These are phyloP conservation scores for Peronospora belbahrii DNA, from an alignment of 352 stramenopile species.

Conservation along the genomic window DNA sequence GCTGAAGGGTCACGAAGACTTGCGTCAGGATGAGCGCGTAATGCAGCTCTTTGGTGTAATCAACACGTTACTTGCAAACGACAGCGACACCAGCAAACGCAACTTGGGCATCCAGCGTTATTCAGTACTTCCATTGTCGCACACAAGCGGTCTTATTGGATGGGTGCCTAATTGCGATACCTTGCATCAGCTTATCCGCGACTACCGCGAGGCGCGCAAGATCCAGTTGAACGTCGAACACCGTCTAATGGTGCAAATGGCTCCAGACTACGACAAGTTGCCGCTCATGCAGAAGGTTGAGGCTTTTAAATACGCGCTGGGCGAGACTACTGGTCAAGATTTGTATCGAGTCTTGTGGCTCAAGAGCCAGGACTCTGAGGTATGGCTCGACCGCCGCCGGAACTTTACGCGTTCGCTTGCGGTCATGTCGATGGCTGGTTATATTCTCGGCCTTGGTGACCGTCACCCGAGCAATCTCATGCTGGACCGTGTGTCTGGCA, in stretches of 20 bases:
- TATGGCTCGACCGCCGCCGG: conserved; percentile 97
- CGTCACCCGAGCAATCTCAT: conserved; percentile 99
- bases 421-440: conserved; percentile 99
- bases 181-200: conserved; percentile 97
- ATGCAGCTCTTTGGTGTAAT: conserved; percentile 99
- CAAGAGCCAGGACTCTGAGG: conserved; percentile 97
- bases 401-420: conserved; percentile 98
- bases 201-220: conserved; percentile 91
- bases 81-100: conserved; percentile 95
- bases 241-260: conserved; percentile 94
- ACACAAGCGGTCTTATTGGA: conserved; percentile 97
- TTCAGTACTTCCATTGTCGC: conserved; percentile 95
- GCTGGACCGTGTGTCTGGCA: conserved; percentile 98
- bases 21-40: conserved; percentile 99
- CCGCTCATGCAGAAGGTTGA: conserved; percentile 99
- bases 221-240: conserved; percentile 96
- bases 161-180: conserved; percentile 99
- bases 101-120: conserved; percentile 98
- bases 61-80: conserved; percentile 98
- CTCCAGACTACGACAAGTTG: conserved; percentile 98
- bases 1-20: conserved; percentile 99
- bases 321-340: conserved; percentile 94
- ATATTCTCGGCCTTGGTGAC: conserved; percentile 99
- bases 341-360: conserved; percentile 99
- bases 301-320: conserved; percentile 92